These are phyloP conservation scores for Aurantiochytrium sp. DNA, from an alignment of 108 stramenopile species.

Conservation along the genomic window DNA sequence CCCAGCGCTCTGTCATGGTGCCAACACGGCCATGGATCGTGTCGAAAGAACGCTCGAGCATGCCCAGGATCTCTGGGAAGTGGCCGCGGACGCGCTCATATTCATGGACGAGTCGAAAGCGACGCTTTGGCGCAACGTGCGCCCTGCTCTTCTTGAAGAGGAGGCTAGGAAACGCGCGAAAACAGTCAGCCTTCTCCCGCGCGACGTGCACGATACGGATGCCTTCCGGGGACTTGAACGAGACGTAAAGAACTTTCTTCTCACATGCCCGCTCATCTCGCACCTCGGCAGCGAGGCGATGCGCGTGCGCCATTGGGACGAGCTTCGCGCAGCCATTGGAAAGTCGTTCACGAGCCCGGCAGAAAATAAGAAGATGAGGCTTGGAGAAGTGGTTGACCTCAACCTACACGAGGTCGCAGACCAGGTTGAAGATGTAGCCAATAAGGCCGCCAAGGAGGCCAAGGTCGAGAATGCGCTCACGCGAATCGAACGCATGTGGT, in stretches of 20 bases:
- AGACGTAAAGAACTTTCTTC: constrained; percentile 64
- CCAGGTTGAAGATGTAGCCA: constrained; percentile 70
- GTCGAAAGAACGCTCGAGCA: constrained; percentile 38
- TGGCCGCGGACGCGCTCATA: constrained; percentile 39
- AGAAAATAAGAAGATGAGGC: constrained; percentile 49
- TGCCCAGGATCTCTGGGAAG: constrained; percentile 58
- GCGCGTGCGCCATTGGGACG: constrained; percentile 68
- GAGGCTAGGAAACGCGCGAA: constrained; percentile 55
- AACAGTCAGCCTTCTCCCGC: constrained; percentile 28
- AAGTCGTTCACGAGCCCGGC: constrained; percentile 59
- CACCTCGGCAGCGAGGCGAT: constrained; percentile 54
- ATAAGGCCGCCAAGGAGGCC: constrained; percentile 68
- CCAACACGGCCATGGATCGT: constrained; percentile 24
- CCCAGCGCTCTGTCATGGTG: constrained; percentile 42
- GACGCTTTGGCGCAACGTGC: constrained; percentile 55
- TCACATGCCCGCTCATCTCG: constrained; percentile 64
- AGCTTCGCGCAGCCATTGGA: constrained; percentile 39
- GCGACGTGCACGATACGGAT: background rate
- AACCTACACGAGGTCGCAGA: constrained; percentile 59
- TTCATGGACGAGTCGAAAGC: constrained; percentile 50
- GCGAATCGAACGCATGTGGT: constrained; percentile 57
- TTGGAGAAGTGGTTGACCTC: constrained; percentile 54
- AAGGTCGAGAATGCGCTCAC: constrained; percentile 64
- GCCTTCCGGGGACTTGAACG: constrained; percentile 51
- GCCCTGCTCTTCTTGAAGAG: constrained; percentile 59